Base-by-base conservation (phyloP, 2,329 filamentous ascomycete genomes). In the Ceratocystis huliohia region DNA sequence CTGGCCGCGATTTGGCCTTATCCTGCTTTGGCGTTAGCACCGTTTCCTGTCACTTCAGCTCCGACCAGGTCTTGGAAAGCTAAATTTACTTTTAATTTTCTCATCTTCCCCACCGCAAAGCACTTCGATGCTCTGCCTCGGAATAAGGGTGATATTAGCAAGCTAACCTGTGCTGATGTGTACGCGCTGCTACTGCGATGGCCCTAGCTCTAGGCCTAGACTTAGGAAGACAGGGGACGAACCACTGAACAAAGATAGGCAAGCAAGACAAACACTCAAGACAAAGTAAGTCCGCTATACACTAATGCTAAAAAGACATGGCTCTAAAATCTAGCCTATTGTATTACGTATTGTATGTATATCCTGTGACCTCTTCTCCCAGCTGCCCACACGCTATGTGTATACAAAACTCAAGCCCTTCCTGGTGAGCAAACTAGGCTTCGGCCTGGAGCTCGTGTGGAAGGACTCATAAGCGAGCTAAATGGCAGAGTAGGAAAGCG, bases 31-130 rank as follows among this genome's bases (percentile, higher is more conserved):
- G 56, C 28, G 5, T 37, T 59, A 33, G 28, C 56, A 33, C 56
- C 56, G 25, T 15, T n/a, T 59, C 37, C 28, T 33, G 28, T 37
- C 56, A 59, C 13, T 59, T 59, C 56, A 59, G 56, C 56, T 59
- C 56, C 25, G 3, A 59, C 56, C 25, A 59, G 56, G 56, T 17
- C 56, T 59, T 20, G 25, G 48, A 25, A n/a, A 37, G 56, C 28
- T n/a, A 59, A 53, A 53, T 10, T 22, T 50, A 22, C 48, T 50
- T 15, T 53, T 53, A 22, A 20, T 53, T 53, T 53, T 7, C 17
- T 50, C 48, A 22, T 13, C 37, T 41, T 41, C 37, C 13, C 37
- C 37, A 41, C 37, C 10, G 37, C 37, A 41, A 41, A 41, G 37
- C 37, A 41, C 37, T 15, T 41, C 37, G 37, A 13, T 41, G 37